Evolutionary conservation across 768 basidiomycete genomes (phyloP), one percentile per base, ranked within the genome.

Genomic region (Collybia nuda): DNA sequence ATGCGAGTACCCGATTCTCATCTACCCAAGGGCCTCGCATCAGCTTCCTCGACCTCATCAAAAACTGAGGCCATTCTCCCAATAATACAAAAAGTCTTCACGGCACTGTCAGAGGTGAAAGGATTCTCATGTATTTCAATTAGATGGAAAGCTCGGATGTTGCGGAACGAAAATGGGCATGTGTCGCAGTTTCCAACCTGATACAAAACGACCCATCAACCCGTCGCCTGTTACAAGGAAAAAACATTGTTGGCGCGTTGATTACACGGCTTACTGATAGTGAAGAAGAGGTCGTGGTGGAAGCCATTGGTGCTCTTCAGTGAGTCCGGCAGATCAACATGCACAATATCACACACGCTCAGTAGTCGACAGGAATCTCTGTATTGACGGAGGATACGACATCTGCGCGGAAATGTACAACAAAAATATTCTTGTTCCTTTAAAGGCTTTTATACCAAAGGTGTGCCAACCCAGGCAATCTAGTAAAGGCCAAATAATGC

Each of bases 381-480:
- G 92, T 61, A 86, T 98, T 61, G 95, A 98, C 62, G 95, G 94
- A 14, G 95, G 95, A 45, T 90, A 91, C 63, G 93, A 97, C 56
- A 89, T 97, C 41, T 95, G 94, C 60, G 92, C 89, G 1, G 93
- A 97, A 67, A 95, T 98, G 91, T 95, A 88, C 71, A 97, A 98
- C 67, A 97, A 97, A 73, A 91, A 90, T 57, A 85, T 97, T 40
- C 73, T 97, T 44, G 78, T 84, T 5, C 90, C 90, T 2, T 67
- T 93, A 51, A 83, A 76, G 57, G 76, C 79, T 0, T 90, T 92
- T 59, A 76, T 93, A 15, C 86, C 88, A 6, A 93, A 92, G 74
- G 93, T 90, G 56, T 37, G 65, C 49, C 24, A 14, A 32, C 32
- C 32, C 2, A 14, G 9, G 32, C 14, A 11, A 32, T 26, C 24